Evolutionary conservation across 116 monocot species (phyloP), one percentile per base, ranked within the genome.

Genomic region (Zostera marina): DNA sequence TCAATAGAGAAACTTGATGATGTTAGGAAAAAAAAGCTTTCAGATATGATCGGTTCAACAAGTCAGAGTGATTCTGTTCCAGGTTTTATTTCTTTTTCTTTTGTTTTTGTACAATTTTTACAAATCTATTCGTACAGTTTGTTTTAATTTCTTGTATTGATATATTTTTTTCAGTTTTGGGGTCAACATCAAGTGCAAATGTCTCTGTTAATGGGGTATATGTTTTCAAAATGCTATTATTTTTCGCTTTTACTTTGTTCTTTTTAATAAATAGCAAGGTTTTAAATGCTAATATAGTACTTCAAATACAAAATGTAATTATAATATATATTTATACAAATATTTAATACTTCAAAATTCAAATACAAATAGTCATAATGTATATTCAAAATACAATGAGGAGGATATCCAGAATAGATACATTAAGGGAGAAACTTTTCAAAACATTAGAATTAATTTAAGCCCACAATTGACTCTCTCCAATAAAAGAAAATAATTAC

Each of bases 1-100:
- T 84, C 99, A 32, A 32, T 99, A 24, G 99, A 99, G 65, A 99
- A 99, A 70, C 77, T 99, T 68, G 99, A 99, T 64, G 99, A 99
- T 10, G 91, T 99, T 19, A 87, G 99, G 44, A 87, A 91, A 71
- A 99, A 91, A 69, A 99, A 99, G 56, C 77, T 99, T 9, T 91
- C 99, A 43, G 99, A 99, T 73, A 83, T 99, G 99, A 99, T 99
- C 61, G 87, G 98, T 13, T 63, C 83, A 59, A 56, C 70, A 71
- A 66, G 61, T 72, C 64, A 65, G 22, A 41, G 71, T 40, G 69
- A 59, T 64, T 57, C 71, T n/a, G 87, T 80, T 44, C 56, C 77
- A 73, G 91, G 87, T 83, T 14, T 63, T 41, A 12, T 21, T 40
- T 41, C 23, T 11, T 19, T 24, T 43, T 17, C 60, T 22, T 12